These are phyloP conservation scores for Camellia granthamiana DNA, from an alignment of 148 eudicot genomes.

Conservation along the genomic window DNA sequence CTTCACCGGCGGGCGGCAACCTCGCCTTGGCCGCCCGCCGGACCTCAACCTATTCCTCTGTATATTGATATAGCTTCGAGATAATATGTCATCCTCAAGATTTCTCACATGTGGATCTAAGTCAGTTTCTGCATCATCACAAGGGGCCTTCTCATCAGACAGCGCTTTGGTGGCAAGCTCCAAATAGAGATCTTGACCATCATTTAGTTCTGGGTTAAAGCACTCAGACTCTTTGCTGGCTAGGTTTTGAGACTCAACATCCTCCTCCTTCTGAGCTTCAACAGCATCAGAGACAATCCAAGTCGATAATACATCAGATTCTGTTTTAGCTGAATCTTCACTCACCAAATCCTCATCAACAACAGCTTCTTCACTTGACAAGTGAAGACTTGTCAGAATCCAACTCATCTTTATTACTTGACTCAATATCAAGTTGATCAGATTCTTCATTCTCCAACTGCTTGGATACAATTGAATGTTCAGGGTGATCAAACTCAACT, in stretches of 20 bases:
- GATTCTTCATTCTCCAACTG: slow-evolving; percentile 10
- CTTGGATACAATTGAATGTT: background rate
- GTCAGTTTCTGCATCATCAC: too few species aligned
- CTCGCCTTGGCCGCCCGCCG: too few species aligned
- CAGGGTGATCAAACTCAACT: background rate
- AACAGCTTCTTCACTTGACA: background rate
- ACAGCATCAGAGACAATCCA: background rate
- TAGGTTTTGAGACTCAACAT: background rate
- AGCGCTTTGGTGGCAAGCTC: too few species aligned
- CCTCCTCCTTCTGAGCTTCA: background rate
- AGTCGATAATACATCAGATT: background rate
- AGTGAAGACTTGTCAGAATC: slow-evolving; percentile 7
- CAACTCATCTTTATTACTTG: background rate
- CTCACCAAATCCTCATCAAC: background rate
- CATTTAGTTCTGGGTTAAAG: too few species aligned
- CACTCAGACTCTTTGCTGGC: slow-evolving; percentile 2
- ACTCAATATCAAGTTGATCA: background rate
- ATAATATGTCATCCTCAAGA: too few species aligned
- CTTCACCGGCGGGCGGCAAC: too few species aligned
- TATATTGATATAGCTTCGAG: too few species aligned
- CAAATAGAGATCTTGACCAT: too few species aligned
- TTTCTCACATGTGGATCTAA: too few species aligned
- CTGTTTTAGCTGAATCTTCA: background rate
- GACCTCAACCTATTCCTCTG: too few species aligned
- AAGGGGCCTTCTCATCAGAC: too few species aligned